Conservation (phyloP, 495 filamentous ascomycete species). For the Patellaria atrata region DNA sequence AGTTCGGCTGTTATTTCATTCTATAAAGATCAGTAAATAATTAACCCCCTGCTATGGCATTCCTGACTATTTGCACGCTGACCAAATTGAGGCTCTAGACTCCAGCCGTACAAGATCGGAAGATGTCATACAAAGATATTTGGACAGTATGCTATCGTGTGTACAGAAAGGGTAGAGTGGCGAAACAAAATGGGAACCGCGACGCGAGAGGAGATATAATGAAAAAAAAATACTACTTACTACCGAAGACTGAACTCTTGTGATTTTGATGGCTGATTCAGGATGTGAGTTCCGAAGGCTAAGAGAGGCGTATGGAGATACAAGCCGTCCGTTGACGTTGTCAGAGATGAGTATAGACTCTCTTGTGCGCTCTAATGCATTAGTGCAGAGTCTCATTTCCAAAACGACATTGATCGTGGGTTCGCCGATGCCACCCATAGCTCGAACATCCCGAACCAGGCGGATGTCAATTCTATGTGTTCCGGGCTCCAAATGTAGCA, state of each 20-base stretch:
- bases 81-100: no score
- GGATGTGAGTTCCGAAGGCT: slow-evolving; percentile 33
- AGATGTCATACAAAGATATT: no score
- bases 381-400: slow-evolving; percentile 16
- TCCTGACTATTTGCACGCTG: no score
- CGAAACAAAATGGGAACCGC: no score
- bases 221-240: slow-evolving; percentile 26
- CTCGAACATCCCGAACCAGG: slow-evolving; percentile 39
- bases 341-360: slow-evolving; percentile 34
- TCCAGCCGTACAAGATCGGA: no score
- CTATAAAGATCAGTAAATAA: no score
- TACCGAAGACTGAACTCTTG: slow-evolving; percentile 18
- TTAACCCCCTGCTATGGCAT: no score
- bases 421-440: slow-evolving; percentile 34
- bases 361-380: slow-evolving; percentile 16
- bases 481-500: slow-evolving; percentile 36
- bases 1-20: no score
- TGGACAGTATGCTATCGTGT: no score
- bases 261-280: slow-evolving; percentile 28
- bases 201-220: no score
- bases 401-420: slow-evolving; percentile 30
- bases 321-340: slow-evolving; percentile 31
- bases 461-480: slow-evolving; percentile 37
- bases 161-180: no score
- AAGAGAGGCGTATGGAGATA: slow-evolving; percentile 34